Conservation (phyloP, 306 rosid genomes). For the Fagus crenata region DNA sequence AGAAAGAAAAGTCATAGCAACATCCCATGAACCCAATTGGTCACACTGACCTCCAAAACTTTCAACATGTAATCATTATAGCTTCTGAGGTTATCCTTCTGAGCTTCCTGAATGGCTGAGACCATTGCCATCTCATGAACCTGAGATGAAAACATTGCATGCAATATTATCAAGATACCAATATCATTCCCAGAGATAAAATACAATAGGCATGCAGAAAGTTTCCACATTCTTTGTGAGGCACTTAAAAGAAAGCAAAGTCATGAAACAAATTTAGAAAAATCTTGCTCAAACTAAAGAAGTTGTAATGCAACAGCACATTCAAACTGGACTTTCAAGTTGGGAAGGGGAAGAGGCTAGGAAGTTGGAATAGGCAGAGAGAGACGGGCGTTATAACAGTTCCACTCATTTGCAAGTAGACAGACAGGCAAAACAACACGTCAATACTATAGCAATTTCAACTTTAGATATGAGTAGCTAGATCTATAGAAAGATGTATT, state of each 20-base stretch:
- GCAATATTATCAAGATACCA: conserved; percentile 28
- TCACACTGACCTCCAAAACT: conserved; percentile 82
- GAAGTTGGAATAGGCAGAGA: neutral
- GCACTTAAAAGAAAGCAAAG: conserved; percentile 2
- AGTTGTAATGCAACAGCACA: conserved; percentile 15
- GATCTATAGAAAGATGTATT: neutral
- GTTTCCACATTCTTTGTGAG: neutral
- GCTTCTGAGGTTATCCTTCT: conserved; percentile 90
- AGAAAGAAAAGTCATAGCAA: conserved; percentile 5
- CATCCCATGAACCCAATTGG: conserved; percentile 12
- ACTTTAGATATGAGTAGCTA: neutral
- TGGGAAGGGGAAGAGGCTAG: neutral
- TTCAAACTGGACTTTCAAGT: neutral
- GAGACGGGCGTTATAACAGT: neutral
- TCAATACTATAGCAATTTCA: neutral
- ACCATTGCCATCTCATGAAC: conserved; percentile 99
- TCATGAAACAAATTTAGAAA: neutral
- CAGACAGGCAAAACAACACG: neutral
- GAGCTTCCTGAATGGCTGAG: conserved; percentile 96
- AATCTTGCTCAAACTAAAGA: neutral
- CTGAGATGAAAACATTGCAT: conserved; percentile 36
- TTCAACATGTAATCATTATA: conserved; percentile 92
- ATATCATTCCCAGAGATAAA: conserved; percentile 8
- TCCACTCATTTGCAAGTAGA: conserved; percentile 7
- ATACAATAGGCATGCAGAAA: neutral